Conservation (phyloP, 2,329 filamentous ascomycete genomes). For the Dryadomyces quercus-mongolicae region DNA sequence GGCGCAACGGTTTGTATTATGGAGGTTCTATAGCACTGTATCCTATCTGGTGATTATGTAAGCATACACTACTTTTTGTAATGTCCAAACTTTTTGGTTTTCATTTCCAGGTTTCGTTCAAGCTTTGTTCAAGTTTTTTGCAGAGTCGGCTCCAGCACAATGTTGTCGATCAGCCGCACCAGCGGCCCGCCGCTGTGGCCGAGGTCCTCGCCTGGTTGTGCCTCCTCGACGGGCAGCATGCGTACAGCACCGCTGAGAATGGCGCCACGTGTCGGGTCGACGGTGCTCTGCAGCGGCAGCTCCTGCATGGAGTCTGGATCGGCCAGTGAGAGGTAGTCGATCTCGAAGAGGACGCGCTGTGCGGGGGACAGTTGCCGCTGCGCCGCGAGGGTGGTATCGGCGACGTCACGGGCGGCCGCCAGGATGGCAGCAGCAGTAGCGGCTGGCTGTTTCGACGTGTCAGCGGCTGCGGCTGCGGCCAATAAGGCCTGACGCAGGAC, state of each 20-base stretch:
- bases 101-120: too few species aligned
- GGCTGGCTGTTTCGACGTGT: neutral
- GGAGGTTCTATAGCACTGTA: too few species aligned
- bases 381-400: constrained; percentile 39
- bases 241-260: constrained; percentile 85
- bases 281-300: constrained; percentile 34
- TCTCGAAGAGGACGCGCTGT: constrained; percentile 60
- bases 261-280: constrained; percentile 61
- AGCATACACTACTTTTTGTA: neutral
- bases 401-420: constrained; percentile 52
- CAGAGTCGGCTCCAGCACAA: constrained; percentile 48
- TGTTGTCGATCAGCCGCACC: constrained; percentile 89
- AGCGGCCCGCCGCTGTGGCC: constrained; percentile 60
- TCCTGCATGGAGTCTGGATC: constrained; percentile 78
- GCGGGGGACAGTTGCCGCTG: constrained; percentile 49
- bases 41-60: neutral
- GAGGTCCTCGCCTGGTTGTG: constrained; percentile 58
- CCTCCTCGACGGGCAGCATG: constrained; percentile 70
- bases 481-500: constrained; percentile 59
- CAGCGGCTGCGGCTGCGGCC: constrained; percentile 49
- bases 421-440: constrained; percentile 39
- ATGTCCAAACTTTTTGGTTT: neutral
- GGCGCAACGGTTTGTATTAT: too few species aligned
- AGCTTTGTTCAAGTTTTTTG: too few species aligned
- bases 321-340: constrained; percentile 87